Percentiles rank a stretch among this genome's conserved stretches.
These are phyloP conservation scores for Pythium brassicae DNA, from an alignment of 352 stramenopile genomes.

Conservation along the genomic window DNA sequence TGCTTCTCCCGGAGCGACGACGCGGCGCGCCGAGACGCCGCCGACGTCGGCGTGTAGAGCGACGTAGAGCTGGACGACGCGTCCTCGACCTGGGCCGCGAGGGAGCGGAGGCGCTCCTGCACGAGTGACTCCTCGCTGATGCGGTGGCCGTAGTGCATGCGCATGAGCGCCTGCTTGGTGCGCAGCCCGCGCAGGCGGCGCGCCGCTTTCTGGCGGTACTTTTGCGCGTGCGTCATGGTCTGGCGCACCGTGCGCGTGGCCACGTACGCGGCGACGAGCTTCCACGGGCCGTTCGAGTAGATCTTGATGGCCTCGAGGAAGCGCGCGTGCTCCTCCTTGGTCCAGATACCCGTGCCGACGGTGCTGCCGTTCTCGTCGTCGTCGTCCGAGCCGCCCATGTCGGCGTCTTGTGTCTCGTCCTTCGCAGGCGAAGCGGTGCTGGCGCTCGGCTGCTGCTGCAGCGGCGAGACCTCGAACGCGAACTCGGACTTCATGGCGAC, in stretches of 20 bases:
- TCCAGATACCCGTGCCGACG: conserved; percentile 51
- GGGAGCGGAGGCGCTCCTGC: conserved; percentile 48
- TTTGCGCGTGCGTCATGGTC: conserved; percentile 75
- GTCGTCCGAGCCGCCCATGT: conserved; percentile 5
- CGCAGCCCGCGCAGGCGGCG: conserved; percentile 52
- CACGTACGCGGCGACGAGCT: conserved; percentile 56
- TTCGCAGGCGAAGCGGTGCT: too few relatives aligned
- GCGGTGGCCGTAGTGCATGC: conserved; percentile 59
- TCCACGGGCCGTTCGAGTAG: conserved; percentile 67
- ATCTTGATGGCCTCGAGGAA: conserved; percentile 75
- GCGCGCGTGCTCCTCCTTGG: conserved; percentile 52
- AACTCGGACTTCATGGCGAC: conserved; percentile 2
- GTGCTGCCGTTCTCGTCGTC: conserved; percentile 8
- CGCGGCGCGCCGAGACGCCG: neutral
- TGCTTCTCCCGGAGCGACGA: conserved; percentile 3
- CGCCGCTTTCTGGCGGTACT: conserved; percentile 63
- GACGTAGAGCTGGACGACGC: conserved; percentile 2
- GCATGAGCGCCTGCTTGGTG: conserved; percentile 72
- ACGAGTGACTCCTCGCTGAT: conserved; percentile 63
- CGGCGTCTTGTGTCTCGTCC: neutral
- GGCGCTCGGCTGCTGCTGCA: neutral
- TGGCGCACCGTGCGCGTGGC: conserved; percentile 66
- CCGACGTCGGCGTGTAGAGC: conserved; percentile 8
- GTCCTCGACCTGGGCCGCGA: conserved; percentile 17
- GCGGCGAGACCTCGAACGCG: conserved; percentile 8